Percentiles rank a stretch among this genome's conserved stretches.
These are phyloP conservation scores for Trichoderma virens DNA, from an alignment of 495 filamentous ascomycete genomes.

Conservation along the genomic window DNA sequence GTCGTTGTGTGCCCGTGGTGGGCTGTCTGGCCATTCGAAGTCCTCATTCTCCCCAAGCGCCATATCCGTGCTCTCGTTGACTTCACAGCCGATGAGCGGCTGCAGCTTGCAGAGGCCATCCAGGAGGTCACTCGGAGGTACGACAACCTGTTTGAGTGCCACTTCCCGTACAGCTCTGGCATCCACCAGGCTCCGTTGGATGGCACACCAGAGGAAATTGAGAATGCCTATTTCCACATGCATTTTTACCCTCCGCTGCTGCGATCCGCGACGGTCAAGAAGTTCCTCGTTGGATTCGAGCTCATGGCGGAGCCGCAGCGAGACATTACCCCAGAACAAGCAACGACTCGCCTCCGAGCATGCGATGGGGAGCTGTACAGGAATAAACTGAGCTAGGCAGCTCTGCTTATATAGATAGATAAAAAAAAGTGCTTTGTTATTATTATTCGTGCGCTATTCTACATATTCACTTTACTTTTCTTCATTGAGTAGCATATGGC, in stretches of 20 bases:
- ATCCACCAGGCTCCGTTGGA: conserved; percentile 92
- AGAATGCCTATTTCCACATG: conserved; percentile 84
- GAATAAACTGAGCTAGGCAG: conserved; percentile 44
- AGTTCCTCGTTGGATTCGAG: conserved; percentile 95
- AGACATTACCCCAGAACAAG: conserved; percentile 97
- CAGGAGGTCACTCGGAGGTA: conserved; percentile 83
- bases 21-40: conserved; percentile 95
- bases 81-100: conserved; percentile 57
- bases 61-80: conserved; percentile 80
- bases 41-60: conserved; percentile 76
- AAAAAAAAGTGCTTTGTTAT: not conserved
- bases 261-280: conserved; percentile 85
- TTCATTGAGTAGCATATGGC: not conserved
- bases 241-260: conserved; percentile 96
- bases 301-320: conserved; percentile 94
- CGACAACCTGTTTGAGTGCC: conserved; percentile 95
- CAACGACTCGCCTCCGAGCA: conserved; percentile 65
- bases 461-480: not conserved
- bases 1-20: conserved; percentile 91
- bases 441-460: not conserved
- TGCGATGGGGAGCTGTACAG: conserved; percentile 79
- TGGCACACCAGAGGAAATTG: conserved; percentile 74
- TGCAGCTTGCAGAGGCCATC: conserved; percentile 70
- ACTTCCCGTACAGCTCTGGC: conserved; percentile 87
- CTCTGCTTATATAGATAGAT: not conserved